Evolutionary conservation across 2,329 filamentous ascomycete species (phyloP).

Genomic region (Exophiala lecanii-corni): DNA sequence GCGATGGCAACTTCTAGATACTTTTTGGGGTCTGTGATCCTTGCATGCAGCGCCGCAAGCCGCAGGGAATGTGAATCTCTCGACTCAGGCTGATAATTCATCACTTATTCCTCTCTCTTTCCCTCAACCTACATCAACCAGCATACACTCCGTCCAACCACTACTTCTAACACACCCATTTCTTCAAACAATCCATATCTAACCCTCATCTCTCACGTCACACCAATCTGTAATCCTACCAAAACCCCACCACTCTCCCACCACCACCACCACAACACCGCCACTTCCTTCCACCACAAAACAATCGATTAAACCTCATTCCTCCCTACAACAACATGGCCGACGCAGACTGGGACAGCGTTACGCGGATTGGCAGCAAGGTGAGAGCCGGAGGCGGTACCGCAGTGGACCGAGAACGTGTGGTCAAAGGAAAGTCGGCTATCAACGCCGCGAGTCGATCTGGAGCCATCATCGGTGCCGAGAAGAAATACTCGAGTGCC

Average conservation of each 20-base stretch:
- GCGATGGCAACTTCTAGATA: slow-evolving; percentile 23
- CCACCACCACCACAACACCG: not conserved
- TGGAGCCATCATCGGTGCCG: slow-evolving; percentile 71
- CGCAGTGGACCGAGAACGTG: slow-evolving; percentile 68
- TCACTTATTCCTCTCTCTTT: no score
- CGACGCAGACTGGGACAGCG: slow-evolving; percentile 68
- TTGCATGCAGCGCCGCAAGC: no score
- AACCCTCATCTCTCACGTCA: not conserved
- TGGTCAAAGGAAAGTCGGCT: slow-evolving; percentile 75
- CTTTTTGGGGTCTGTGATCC: no score
- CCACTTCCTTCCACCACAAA: not conserved
- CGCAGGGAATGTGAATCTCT: no score
- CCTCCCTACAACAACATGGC: no score
- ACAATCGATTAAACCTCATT: not conserved
- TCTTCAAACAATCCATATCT: not conserved
- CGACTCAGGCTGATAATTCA: no score
- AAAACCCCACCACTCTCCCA: not conserved
- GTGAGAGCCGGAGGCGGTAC: slow-evolving; percentile 60
- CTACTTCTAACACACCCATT: slow-evolving; percentile 1
- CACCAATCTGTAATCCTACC: not conserved
- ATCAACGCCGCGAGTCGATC: slow-evolving; percentile 85
- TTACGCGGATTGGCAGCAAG: slow-evolving; percentile 92
- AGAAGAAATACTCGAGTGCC: slow-evolving; percentile 82
- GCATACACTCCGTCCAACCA: not conserved
- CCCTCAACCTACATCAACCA: not conserved